phyloP scores from a whole-genome alignment of 192 early-diverging fungal genomes.

The Kappamyces sp. region DNA sequence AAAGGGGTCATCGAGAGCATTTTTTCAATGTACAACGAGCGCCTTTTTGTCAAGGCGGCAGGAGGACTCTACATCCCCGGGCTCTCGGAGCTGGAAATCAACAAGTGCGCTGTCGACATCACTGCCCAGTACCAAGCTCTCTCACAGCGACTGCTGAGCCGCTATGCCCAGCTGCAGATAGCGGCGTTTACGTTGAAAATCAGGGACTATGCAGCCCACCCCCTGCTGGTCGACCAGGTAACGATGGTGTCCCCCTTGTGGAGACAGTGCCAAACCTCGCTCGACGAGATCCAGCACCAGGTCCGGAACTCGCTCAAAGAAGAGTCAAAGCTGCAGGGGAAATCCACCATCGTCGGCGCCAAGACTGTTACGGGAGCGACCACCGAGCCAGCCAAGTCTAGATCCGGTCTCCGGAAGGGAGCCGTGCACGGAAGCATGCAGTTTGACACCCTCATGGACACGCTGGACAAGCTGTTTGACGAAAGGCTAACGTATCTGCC shows the following conservation, averaged over 20 bases:
- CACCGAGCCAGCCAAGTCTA: constrained; percentile 2
- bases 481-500: constrained; percentile 5
- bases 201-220: neutral
- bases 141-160: constrained; percentile 4
- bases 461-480: constrained; percentile 10
- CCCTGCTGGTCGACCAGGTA: neutral
- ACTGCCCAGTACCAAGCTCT: neutral
- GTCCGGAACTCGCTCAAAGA: neutral
- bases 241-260: neutral
- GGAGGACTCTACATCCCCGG: neutral
- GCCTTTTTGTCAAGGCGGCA: constrained; percentile 1
- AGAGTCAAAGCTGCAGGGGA: neutral
- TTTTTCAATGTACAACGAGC: constrained; percentile 16
- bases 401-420: neutral
- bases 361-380: constrained; percentile 4
- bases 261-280: neutral
- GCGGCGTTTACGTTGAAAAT: neutral
- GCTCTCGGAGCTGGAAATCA: neutral
- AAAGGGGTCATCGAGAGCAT: constrained; percentile 13
- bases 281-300: neutral
- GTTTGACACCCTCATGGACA: constrained; percentile 2
- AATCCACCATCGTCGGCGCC: neutral
- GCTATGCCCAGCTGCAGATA: constrained; percentile 1
- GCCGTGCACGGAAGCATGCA: neutral
- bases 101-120: neutral